Conservation (phyloP, 148 eudicot genomes). For the Chenopodium formosanum region DNA sequence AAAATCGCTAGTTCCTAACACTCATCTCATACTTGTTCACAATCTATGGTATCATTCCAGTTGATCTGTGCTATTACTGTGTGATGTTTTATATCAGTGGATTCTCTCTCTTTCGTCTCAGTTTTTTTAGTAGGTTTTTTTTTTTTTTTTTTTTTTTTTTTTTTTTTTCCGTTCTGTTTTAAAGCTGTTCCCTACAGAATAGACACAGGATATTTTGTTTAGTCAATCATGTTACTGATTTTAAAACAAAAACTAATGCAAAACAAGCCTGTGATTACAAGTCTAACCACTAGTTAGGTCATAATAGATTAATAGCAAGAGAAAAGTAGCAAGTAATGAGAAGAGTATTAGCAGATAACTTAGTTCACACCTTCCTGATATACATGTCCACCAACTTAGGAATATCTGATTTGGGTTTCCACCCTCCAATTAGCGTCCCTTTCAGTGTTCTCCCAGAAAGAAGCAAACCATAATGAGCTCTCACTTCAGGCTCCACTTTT, state of each 20-base stretch:
- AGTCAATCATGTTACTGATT: neutral
- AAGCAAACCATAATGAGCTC: slow-evolving; percentile 72
- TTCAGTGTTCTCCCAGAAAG: slow-evolving; percentile 79
- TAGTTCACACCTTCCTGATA: slow-evolving; percentile 51
- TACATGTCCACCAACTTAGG: slow-evolving; percentile 87
- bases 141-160: too few species aligned
- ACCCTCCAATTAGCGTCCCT: slow-evolving; percentile 91
- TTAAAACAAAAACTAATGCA: neutral
- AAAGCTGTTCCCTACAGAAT: neutral
- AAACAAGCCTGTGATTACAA: neutral
- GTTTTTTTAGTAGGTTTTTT: too few species aligned
- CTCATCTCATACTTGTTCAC: too few species aligned
- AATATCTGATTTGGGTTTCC: slow-evolving; percentile 95
- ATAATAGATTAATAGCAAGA: neutral
- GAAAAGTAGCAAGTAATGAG: neutral
- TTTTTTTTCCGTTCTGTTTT: neutral
- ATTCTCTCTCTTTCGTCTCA: too few species aligned
- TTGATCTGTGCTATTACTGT: neutral
- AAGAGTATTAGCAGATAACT: neutral
- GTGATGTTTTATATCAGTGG: too few species aligned
- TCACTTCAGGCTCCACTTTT: slow-evolving; percentile 69
- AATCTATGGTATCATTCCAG: neutral
- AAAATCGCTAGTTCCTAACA: too few species aligned
- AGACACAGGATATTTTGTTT: neutral
- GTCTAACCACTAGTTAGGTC: neutral